phyloP scores from a whole-genome alignment of 169 alveolate species.

The Amoebophrya sp. region DNA sequence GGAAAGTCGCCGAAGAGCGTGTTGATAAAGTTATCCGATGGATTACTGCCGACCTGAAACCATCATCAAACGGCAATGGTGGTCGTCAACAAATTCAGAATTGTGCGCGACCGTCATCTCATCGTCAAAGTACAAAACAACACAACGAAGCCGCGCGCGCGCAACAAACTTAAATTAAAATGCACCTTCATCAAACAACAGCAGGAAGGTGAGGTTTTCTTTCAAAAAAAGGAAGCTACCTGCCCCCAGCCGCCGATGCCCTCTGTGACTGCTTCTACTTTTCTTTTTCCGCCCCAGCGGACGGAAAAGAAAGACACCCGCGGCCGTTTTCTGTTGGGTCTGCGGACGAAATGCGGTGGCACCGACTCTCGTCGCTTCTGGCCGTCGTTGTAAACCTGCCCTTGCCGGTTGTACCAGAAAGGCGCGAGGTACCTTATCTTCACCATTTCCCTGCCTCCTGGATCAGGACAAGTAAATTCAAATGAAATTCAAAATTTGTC shows the following conservation, averaged over 20 bases:
- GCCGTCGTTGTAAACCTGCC: not conserved
- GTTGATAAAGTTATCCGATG: not conserved
- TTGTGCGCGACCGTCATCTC: too few relatives aligned
- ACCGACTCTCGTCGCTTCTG: not conserved
- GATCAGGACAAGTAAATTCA: too few relatives aligned
- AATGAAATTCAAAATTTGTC: too few relatives aligned
- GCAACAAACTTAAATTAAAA: too few relatives aligned
- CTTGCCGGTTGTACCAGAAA: constrained; percentile 1
- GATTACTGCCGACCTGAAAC: not conserved
- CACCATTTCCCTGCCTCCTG: too few relatives aligned
- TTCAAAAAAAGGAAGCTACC: too few relatives aligned
- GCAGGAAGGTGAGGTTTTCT: too few relatives aligned
- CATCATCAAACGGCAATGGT: too few relatives aligned
- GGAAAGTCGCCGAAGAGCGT: not conserved
- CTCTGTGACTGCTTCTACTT: not conserved
- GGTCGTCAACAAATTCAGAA: too few relatives aligned
- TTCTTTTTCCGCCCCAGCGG: not conserved
- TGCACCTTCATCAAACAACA: too few relatives aligned
- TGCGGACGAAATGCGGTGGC: not conserved
- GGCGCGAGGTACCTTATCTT: not conserved
- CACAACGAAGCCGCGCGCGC: too few relatives aligned
- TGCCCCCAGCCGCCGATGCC: constrained; percentile 1
- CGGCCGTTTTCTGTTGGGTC: not conserved
- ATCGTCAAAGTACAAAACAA: too few relatives aligned
- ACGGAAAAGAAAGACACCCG: not conserved